Conservation (phyloP, 495 filamentous ascomycete species). For the Podospora pseudopauciseta region DNA sequence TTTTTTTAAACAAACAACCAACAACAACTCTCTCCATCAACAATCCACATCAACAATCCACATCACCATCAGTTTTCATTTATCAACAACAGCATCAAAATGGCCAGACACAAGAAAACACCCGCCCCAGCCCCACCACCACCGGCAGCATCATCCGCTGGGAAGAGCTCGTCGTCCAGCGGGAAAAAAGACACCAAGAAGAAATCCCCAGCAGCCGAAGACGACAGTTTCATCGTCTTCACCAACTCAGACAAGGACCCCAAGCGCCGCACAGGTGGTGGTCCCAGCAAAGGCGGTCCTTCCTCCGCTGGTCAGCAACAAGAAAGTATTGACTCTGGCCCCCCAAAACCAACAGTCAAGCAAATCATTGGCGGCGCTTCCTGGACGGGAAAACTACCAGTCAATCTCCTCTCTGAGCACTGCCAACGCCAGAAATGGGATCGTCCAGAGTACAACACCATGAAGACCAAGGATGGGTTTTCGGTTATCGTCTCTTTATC, state of each 20-base stretch:
- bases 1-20: no score
- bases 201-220: constrained; percentile 33
- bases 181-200: constrained; percentile 37
- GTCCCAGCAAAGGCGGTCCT: constrained; percentile 12
- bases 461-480: constrained; percentile 58
- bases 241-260: constrained; percentile 58
- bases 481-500: constrained; percentile 76
- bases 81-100: background rate
- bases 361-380: constrained; percentile 89
- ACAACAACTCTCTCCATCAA: background rate
- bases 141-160: constrained; percentile 25
- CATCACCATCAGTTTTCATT: background rate
- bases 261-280: constrained; percentile 45
- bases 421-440: constrained; percentile 95
- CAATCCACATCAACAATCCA: background rate
- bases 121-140: background rate
- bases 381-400: constrained; percentile 96
- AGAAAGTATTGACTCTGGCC: constrained; percentile 29
- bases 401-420: constrained; percentile 89
- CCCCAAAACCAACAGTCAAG: constrained; percentile 76
- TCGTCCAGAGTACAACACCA: constrained; percentile 79
- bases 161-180: background rate
- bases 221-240: constrained; percentile 66
- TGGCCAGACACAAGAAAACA: constrained; percentile 13
- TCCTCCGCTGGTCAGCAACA: constrained; percentile 4